A percentile compares a stretch with the other conserved stretches of the same genome.
phyloP scores from a whole-genome alignment of 169 alveolate genomes.

The Cytauxzoon felis region DNA sequence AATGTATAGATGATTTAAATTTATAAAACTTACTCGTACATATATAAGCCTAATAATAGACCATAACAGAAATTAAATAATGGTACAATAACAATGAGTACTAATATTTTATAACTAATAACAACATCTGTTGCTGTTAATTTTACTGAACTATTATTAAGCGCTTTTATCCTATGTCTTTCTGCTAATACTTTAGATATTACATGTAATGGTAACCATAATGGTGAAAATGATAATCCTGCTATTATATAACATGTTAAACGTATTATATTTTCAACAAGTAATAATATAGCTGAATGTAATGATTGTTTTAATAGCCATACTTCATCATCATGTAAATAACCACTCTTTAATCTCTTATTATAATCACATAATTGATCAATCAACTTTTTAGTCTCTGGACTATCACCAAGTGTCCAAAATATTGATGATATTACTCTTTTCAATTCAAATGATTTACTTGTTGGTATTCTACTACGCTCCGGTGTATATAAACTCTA shows the following conservation, averaged over 20 bases:
- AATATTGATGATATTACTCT: slow-evolving; percentile 76
- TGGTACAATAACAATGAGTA: slow-evolving; percentile 80
- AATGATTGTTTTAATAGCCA: slow-evolving; percentile 87
- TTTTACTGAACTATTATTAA: slow-evolving; percentile 78
- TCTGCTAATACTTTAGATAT: slow-evolving; percentile 82
- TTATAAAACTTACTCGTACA: slow-evolving; percentile 14
- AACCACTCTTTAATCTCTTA: slow-evolving; percentile 67
- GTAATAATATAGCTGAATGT: slow-evolving; percentile 76
- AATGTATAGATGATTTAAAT: background rate
- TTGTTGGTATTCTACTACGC: slow-evolving; percentile 76
- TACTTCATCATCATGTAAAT: slow-evolving; percentile 83
- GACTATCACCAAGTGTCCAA: slow-evolving; percentile 75
- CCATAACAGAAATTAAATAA: slow-evolving; percentile 80
- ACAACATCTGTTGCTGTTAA: slow-evolving; percentile 84
- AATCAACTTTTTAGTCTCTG: slow-evolving; percentile 70
- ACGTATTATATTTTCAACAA: slow-evolving; percentile 70
- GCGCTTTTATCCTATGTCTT: slow-evolving; percentile 79
- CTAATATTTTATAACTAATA: slow-evolving; percentile 85
- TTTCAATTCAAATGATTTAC: slow-evolving; percentile 73
- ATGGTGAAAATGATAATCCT: slow-evolving; percentile 81
- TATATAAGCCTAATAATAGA: slow-evolving; percentile 68
- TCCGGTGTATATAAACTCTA: slow-evolving; percentile 84
- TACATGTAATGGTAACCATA: slow-evolving; percentile 83
- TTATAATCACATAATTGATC: slow-evolving; percentile 75
- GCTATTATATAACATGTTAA: slow-evolving; percentile 64